Conservation (phyloP, 2,329 filamentous ascomycete species). For the Elsinoe fawcettii region DNA sequence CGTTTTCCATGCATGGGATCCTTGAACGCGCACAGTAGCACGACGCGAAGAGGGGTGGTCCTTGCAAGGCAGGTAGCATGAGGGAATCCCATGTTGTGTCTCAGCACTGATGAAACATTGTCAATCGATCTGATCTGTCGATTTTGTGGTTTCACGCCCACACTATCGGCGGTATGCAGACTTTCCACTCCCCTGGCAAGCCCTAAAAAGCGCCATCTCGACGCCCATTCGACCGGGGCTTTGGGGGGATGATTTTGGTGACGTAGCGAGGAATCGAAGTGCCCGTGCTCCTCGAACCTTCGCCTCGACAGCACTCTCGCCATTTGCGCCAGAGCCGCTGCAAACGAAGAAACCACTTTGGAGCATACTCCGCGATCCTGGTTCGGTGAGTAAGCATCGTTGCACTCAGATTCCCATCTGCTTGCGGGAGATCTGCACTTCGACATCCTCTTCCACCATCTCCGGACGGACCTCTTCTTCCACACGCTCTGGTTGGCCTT, state of each 20-base stretch:
- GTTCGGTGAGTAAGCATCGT: neutral
- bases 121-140: neutral
- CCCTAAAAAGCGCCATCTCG: neutral
- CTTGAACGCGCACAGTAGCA: neutral
- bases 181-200: neutral
- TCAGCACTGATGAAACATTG: neutral
- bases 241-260: neutral
- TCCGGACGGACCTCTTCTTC: neutral
- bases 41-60: neutral
- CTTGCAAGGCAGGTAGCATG: neutral
- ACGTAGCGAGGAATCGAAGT: neutral
- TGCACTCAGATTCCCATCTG: neutral
- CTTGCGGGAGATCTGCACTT: constrained; percentile 8
- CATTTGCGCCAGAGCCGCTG: neutral
- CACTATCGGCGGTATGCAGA: constrained; percentile 1
- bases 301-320: neutral
- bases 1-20: constrained; percentile 6
- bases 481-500: neutral
- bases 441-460: constrained; percentile 2
- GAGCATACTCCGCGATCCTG: neutral
- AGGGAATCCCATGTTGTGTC: neutral
- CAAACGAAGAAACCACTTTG: neutral
- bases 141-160: neutral
- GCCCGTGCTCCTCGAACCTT: neutral
- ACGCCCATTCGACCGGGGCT: neutral